Evolutionary conservation across 352 stramenopile genomes (phyloP), one percentile per base, ranked within the genome.

Genomic region (Phytophthora boehmeriae): DNA sequence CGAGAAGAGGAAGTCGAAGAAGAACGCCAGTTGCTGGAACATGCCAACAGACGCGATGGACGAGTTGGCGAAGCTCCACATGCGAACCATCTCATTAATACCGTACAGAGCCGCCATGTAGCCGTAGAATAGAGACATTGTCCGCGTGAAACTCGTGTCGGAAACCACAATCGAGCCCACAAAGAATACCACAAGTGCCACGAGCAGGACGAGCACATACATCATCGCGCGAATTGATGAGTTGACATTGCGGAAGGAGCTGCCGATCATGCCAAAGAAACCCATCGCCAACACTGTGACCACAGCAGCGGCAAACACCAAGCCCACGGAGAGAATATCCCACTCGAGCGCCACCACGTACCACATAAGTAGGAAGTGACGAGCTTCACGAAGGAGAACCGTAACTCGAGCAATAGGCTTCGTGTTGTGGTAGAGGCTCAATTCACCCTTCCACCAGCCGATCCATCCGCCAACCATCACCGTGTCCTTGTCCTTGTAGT

Each of bases 1-100:
- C 25, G 83, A 80, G 54, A 93, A 93, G 8, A 95, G 44, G 54
- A 92, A 95, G 68, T 95, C 86, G 44, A 95, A 95, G 50, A 93
- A 79, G 73, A 95, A 95, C 6, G 83, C 83, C 17, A 95, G 59
- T 54, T 93, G 77, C 61, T 88, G 78, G 66, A 95, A 92, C 67
- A 89, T 80, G 19, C 66, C 77, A 2, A 90, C 58, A 0, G 68
- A 75, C 11, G 83, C 80, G 36, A 93, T 90, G 22, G 74, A 85
- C 54, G 80, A 79, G 54, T 75, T 73, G 16, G 77, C 64, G 49
- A 95, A 95, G 54, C 80, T 92, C 71, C 80, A 92, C 81, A 95
- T 92, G 54, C 86, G 83, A 25, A 81, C 62, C 82, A 92, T 92
- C 63, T 95, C 86, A 57, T 95, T 95, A 39, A 95, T 75, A 28